Base-by-base conservation (phyloP, 2,329 filamentous ascomycete species). In the Aspergillus sergii region DNA sequence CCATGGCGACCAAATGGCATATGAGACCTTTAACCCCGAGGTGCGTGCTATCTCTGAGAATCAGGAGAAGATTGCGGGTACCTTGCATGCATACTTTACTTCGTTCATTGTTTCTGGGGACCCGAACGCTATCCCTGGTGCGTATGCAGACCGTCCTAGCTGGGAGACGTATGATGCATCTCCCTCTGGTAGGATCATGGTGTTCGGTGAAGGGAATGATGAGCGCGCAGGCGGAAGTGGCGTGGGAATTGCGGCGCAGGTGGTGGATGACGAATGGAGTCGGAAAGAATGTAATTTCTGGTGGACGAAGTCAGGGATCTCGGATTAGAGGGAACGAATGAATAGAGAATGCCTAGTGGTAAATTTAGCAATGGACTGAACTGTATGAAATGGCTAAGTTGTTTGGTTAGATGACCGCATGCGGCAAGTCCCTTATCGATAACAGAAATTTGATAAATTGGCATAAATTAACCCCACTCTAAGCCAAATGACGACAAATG, bases 1-100 rank as follows among this genome's bases (percentile, higher is more conserved):
- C 19, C 83, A 85, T 62, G 83, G 69, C 0, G 82, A 84, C 59
- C 83, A 84, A 39, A 79, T 82, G 76, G 68, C 72, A 12, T 85
- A 85, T 59, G 83, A 85, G 69, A 77, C 76, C 1, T 81, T 75
- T 21, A 79, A 80, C 32, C 73, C 73, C 1, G 72, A 62, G 0
- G 75, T 81, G 0, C 66, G 75, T 0, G 68, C 61, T 0, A 64
- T 79, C 2, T 83, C 81, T 1, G 41, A 68, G 5, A 71, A 76
- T 0, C 83, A 84, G 64, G 76, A 77, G 19, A 75, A 80, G 56
- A 62, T 85, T 0, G 74, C 82, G 0, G 77, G 76, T 3, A 77
- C 72, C 0, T 59, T 83, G 3, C 82, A 85, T 68, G 79, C 80
- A 0, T 85, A 85, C 50, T 63, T 84, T 4, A 80, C 80, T 0